Evolutionary conservation across 352 stramenopile genomes (phyloP).

Genomic region (Pythium grandisporangium): DNA sequence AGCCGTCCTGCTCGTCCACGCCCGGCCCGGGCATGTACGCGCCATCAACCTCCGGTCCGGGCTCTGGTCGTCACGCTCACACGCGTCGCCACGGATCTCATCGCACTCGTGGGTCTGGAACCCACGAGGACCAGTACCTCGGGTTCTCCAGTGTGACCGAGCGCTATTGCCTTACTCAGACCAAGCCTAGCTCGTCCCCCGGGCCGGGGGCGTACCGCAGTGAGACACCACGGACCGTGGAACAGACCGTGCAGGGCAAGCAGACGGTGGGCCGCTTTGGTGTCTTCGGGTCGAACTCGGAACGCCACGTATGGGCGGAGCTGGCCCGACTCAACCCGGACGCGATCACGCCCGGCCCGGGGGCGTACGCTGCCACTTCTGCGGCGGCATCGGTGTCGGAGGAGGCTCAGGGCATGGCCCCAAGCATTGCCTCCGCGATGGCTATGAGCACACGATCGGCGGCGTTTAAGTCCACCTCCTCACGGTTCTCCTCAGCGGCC

Average conservation of each 20-base stretch:
- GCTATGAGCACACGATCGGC: conserved; percentile 42
- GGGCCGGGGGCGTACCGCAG: conserved; percentile 49
- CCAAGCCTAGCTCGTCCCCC: conserved; percentile 20
- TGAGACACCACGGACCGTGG: conserved; percentile 52
- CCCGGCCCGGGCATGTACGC: conserved; percentile 55
- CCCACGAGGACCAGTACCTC: conserved; percentile 31
- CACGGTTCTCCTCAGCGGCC: too few species aligned
- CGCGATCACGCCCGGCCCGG: conserved; percentile 40
- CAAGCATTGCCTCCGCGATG: conserved; percentile 49
- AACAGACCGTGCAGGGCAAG: conserved; percentile 32
- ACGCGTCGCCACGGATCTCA: not conserved
- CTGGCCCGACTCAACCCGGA: conserved; percentile 37
- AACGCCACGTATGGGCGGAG: conserved; percentile 59
- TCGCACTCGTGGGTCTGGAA: conserved; percentile 6
- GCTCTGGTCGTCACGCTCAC: too few species aligned
- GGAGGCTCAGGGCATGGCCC: conserved; percentile 17
- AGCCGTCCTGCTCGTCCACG: conserved; percentile 42
- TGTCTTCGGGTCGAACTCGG: conserved; percentile 65
- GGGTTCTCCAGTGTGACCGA: conserved; percentile 63
- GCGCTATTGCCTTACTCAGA: conserved; percentile 43
- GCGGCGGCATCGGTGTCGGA: too few species aligned
- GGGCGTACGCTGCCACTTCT: conserved; percentile 40
- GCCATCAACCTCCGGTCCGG: conserved; percentile 3
- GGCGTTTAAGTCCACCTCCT: too few species aligned
- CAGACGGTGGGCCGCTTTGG: conserved; percentile 50